Evolutionary conservation across 441 rosid species (phyloP).

Genomic region (Raphanus hybrid): DNA sequence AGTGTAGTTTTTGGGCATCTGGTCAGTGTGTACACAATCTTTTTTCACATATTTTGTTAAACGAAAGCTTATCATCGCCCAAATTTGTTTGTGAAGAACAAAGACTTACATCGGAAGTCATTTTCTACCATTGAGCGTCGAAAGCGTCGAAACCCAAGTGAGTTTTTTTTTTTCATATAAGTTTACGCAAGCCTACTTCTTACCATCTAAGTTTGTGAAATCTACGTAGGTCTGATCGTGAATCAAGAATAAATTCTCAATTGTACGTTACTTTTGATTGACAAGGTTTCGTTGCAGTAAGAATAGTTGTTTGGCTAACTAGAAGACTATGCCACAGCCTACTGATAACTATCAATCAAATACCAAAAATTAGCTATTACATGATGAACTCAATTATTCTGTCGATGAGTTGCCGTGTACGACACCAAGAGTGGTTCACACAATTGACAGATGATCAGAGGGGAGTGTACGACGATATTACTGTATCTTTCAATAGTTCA

Average conservation of each 20-base stretch:
- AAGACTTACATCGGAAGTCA: neutral
- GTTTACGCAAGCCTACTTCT: no score
- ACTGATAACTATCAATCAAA: neutral
- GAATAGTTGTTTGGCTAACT: neutral
- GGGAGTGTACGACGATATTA: neutral
- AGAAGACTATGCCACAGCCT: neutral
- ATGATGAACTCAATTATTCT: neutral
- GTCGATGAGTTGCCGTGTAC: neutral
- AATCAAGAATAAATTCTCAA: neutral
- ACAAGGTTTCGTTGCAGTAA: neutral
- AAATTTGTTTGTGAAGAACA: neutral
- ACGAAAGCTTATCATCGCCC: neutral
- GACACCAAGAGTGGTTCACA: neutral
- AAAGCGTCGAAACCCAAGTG: neutral
- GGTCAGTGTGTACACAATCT: neutral
- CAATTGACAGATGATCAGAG: neutral
- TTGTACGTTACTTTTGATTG: neutral
- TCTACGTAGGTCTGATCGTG: neutral
- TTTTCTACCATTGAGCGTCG: neutral
- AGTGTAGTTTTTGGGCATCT: neutral
- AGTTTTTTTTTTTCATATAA: no score
- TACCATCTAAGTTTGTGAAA: neutral
- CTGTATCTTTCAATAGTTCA: no score
- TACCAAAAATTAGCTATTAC: neutral
- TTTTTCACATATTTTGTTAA: neutral